Conservation (phyloP, 2,329 filamentous ascomycete genomes). For the Xylariales sp. region DNA sequence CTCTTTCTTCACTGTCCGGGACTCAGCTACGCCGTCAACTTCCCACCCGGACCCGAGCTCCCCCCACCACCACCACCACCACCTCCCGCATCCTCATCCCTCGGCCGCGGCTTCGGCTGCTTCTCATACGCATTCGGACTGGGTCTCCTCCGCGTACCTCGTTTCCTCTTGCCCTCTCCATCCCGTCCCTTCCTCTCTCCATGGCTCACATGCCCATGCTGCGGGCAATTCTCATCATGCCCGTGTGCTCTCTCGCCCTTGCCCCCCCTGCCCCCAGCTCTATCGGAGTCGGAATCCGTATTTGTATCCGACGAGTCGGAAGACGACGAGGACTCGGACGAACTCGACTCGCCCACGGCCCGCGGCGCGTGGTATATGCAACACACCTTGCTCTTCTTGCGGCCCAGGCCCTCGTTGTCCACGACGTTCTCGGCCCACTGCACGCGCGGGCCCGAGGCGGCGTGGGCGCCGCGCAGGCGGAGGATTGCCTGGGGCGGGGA, state of each 20-base stretch:
- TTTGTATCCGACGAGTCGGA: slow-evolving; percentile 50
- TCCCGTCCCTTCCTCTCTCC: slow-evolving; percentile 6
- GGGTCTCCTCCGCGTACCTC: slow-evolving; percentile 45
- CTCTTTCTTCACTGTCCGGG: too few species aligned
- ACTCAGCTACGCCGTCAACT: background rate
- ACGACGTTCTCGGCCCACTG: slow-evolving; percentile 91
- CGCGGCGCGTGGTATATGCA: slow-evolving; percentile 94
- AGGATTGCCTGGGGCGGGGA: slow-evolving; percentile 35
- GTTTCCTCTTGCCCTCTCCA: slow-evolving; percentile 28
- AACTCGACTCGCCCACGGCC: slow-evolving; percentile 75
- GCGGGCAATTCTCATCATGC: slow-evolving; percentile 29
- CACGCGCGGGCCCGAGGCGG: slow-evolving; percentile 56
- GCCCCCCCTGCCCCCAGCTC: slow-evolving; percentile 29
- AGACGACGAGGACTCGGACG: slow-evolving; percentile 55
- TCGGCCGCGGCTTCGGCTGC: slow-evolving; percentile 54
- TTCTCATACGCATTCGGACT: slow-evolving; percentile 83
- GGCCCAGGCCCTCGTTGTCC: slow-evolving; percentile 91
- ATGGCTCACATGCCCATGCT: slow-evolving; percentile 7
- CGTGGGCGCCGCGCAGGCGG: slow-evolving; percentile 46
- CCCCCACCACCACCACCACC: slow-evolving; percentile 5
- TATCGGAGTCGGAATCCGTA: slow-evolving; percentile 51
- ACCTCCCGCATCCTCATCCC: slow-evolving; percentile 21
- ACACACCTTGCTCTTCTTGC: slow-evolving; percentile 98
- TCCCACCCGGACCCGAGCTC: background rate
- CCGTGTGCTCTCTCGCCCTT: slow-evolving; percentile 31